Evolutionary conservation across 2,329 filamentous ascomycete genomes (phyloP), one percentile per base, ranked within the genome.

Genomic region (Aspergillus sp.): DNA sequence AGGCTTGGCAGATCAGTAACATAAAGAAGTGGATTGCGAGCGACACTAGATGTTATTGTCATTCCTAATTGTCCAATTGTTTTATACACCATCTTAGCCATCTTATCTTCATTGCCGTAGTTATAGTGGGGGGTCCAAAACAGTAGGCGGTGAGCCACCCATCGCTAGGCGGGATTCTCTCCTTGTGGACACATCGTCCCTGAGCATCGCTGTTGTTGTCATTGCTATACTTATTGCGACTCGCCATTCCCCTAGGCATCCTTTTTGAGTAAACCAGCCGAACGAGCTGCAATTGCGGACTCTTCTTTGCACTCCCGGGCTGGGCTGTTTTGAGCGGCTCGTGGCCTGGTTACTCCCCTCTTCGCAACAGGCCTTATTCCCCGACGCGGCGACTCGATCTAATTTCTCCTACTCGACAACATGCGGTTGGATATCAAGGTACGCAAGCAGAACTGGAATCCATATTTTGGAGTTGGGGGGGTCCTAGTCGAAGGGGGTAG

Each of bases 361-460:
- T 48, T 56, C 47, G 47, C 51, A 39, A 8, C 36, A 58, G 57
- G 59, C 58, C 58, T 44, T 19, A 19, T 47, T 48, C 54, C 49
- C 58, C 59, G 56, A 60, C 61, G 61, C 63, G 59, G 30, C 30
- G 30, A 32, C 30, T 9, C 19, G 19, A 32, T 32, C 30, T 32
- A 32, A 32, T 57, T 44, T 56, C 53, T 52, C 53, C 57, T 53
- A 59, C 57, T 57, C 57, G 56, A 60, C 65, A 73, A 56, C 45
- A 81, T 81, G 78, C 75, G 75, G 59, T 72, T 81, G 61, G 77
- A 81, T 63, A 72, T 81, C 41, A 80, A 80, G 76, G 77, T 80
- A 66, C 52, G 70, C 49, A 42, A 29, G 6, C 8, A 32, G 5
- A 2, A 9, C 8, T 2, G 30, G 30, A 32, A 32, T 32, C 5